Evolutionary conservation across 2,329 filamentous ascomycete genomes (phyloP), one percentile per base, ranked within the genome.

Genomic region (Pseudogymnoascus sp.): DNA sequence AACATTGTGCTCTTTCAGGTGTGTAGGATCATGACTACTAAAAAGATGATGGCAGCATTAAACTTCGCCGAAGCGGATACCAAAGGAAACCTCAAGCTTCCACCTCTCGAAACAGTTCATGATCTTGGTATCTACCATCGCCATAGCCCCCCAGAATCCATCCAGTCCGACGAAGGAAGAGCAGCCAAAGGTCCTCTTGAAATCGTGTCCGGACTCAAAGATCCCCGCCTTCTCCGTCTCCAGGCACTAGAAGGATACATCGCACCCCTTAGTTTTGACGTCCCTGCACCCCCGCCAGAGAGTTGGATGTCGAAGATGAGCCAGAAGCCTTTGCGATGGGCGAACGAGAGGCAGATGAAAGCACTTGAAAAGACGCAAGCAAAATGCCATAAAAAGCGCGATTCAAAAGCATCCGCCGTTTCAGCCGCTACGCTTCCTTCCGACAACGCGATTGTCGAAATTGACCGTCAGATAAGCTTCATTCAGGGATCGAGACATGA

Each of bases 191-290:
- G 16, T 8, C 43, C 41, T 19, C 39, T 28, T 19, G 62, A 68
- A 23, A 13, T 39, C 8, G 28, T 23, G 13, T 43, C 34, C 3
- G 21, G 28, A 5, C 23, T 25, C 31, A 61, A 66, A 36, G 70
- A 72, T 64, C 65, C 68, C 2, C 61, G 69, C 3, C 60, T 70
- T 36, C 57, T 68, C 8, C 63, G 69, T 13, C 57, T 71, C 14
- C 31, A 62, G 6, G 69, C 70, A 3, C 51, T 72, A 31, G 57
- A 66, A 31, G 66, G 67, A 3, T 70, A 67, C 51, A 68, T 69
- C 14, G 64, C 66, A 25, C 69, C 69, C 2, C 62, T 71, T 3
- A 62, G 67, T 10, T 71, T 71, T 45, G 65, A 71, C 23, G 63
- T 69, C 6, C 63, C 69, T 19, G 21, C 41, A 11, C 64, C 61